phyloP scores from a whole-genome alignment of 192 early-diverging fungal species.

The Backusella mclennaniae region DNA sequence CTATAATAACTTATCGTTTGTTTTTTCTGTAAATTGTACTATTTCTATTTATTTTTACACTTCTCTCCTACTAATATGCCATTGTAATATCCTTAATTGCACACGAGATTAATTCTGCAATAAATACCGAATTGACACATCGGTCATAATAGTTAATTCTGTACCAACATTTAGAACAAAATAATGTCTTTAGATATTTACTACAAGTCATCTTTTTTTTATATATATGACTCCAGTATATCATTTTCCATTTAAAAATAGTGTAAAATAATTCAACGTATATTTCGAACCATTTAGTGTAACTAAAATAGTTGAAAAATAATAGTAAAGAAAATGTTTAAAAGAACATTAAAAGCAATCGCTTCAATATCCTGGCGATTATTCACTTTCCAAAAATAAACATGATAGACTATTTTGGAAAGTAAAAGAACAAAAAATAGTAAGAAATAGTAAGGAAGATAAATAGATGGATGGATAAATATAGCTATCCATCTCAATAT shows the following conservation, averaged over 20 bases:
- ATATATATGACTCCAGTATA: not conserved
- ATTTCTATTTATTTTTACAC: not conserved
- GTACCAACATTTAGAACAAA: not conserved
- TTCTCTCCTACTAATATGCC: not conserved
- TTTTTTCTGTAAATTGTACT: not conserved
- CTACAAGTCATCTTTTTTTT: not conserved
- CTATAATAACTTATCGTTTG: not conserved
- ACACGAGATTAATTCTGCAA: not conserved
- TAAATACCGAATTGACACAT: not conserved
- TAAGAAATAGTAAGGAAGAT: not conserved
- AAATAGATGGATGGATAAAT: not conserved
- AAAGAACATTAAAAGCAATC: not conserved
- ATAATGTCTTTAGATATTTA: not conserved
- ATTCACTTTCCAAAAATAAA: slow-evolving; percentile 1
- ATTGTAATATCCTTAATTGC: not conserved
- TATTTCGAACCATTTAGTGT: not conserved
- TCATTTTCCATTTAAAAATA: not conserved
- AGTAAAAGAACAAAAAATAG: not conserved
- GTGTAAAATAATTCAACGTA: not conserved
- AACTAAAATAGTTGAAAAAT: not conserved
- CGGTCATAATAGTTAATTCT: not conserved
- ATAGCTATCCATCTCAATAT: not conserved
- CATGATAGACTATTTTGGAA: not conserved
- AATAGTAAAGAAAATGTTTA: not conserved
- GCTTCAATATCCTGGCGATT: not conserved